A percentile compares a stretch with the other conserved stretches of the same genome.
phyloP scores from a whole-genome alignment of 2,329 filamentous ascomycete species.

The Claviceps sp. region DNA sequence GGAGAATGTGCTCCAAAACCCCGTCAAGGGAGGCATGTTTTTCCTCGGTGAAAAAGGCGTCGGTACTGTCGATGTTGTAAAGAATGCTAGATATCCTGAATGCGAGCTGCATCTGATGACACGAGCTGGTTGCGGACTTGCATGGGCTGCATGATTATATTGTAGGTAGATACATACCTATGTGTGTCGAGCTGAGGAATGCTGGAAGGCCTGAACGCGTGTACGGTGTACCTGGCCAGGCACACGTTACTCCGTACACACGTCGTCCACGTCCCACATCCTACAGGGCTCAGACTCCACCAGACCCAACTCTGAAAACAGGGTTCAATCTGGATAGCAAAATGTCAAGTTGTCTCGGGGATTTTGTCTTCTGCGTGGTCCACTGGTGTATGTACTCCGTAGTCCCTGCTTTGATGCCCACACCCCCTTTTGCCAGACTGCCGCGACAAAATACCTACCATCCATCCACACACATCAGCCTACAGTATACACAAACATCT shows the following conservation, averaged over 20 bases:
- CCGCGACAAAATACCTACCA: not conserved
- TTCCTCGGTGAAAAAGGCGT: too few relatives aligned
- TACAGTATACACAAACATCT: not conserved
- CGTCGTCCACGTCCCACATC: not conserved
- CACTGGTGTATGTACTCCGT: not conserved
- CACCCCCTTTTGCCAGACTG: not conserved
- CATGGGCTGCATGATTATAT: too few relatives aligned
- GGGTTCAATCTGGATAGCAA: not conserved
- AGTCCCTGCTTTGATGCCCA: not conserved
- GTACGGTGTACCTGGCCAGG: not conserved
- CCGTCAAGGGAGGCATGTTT: too few relatives aligned
- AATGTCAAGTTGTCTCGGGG: not conserved
- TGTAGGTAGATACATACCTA: too few relatives aligned
- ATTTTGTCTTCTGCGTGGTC: not conserved
- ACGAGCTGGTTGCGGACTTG: too few relatives aligned
- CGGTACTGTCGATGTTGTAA: too few relatives aligned
- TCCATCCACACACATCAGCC: not conserved
- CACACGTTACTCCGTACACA: not conserved
- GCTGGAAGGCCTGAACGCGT: not conserved
- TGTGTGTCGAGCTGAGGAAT: not conserved
- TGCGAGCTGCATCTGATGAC: too few relatives aligned
- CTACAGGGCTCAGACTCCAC: too few relatives aligned
- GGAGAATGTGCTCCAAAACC: too few relatives aligned
- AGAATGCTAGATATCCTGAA: too few relatives aligned
- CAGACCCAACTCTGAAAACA: too few relatives aligned